phyloP scores from a whole-genome alignment of 1,139 yeast genomes.

The Trichomonascaceae sp. region DNA sequence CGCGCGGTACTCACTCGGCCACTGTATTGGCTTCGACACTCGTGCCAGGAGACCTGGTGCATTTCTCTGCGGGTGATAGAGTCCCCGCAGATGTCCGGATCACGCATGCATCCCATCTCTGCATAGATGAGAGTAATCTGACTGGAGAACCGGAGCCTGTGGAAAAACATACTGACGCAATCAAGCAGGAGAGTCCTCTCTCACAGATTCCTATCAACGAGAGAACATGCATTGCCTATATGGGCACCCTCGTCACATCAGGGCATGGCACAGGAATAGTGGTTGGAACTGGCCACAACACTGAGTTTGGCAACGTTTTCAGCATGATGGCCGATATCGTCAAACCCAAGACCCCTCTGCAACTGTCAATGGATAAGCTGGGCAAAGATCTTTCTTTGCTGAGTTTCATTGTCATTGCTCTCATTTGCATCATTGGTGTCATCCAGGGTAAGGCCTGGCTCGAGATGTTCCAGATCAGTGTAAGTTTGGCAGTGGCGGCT shows the following conservation, averaged over 20 bases:
- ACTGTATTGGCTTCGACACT: constrained; percentile 73
- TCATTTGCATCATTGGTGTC: constrained; percentile 76
- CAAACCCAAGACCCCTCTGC: constrained; percentile 93
- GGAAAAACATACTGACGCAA: constrained; percentile 36
- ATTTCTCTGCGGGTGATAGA: constrained; percentile 81
- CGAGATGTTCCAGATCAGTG: constrained; percentile 95
- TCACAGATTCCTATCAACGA: constrained; percentile 41
- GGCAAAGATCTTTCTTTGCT: constrained; percentile 79
- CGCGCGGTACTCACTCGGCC: constrained; percentile 53
- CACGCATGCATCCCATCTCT: constrained; percentile 59
- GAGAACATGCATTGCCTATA: constrained; percentile 67
- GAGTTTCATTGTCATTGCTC: constrained; percentile 74
- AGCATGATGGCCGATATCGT: constrained; percentile 90
- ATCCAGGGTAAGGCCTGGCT: constrained; percentile 87
- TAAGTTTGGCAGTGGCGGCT: constrained; percentile 93
- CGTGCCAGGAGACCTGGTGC: constrained; percentile 91
- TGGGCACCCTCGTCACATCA: constrained; percentile 93
- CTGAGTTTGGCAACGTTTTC: constrained; percentile 83
- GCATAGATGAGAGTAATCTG: constrained; percentile 81
- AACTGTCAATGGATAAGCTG: constrained; percentile 83
- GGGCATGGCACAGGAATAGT: constrained; percentile 91
- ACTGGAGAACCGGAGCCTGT: constrained; percentile 93
- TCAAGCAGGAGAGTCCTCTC: constrained; percentile 24
- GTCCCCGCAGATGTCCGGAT: constrained; percentile 89
- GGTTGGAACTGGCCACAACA: constrained; percentile 74